Evolutionary conservation across 768 basidiomycete species (phyloP).

Genomic region (Pluteus cervinus): DNA sequence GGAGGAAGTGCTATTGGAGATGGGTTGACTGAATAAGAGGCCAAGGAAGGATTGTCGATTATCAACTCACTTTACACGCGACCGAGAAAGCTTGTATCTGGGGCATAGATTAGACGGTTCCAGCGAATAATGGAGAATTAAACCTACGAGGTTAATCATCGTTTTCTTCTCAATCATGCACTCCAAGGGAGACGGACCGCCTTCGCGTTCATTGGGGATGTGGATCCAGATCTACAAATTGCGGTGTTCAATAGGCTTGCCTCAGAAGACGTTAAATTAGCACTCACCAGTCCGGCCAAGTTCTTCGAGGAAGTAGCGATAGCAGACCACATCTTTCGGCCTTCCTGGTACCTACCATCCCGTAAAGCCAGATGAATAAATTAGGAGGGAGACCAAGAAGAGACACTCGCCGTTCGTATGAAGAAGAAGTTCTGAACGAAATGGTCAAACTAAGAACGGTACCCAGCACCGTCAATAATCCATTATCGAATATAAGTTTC

Average conservation of each 20-base stretch:
- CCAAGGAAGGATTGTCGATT: no score
- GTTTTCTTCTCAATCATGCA: conserved; percentile 67
- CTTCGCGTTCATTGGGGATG: conserved; percentile 30
- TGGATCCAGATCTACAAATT: conserved; percentile 48
- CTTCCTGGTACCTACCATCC: conserved; percentile 51
- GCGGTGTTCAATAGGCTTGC: neutral
- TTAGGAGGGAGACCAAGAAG: no score
- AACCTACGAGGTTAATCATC: conserved; percentile 61
- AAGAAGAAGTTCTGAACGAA: conserved; percentile 67
- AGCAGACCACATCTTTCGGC: conserved; percentile 65
- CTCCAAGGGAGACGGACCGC: conserved; percentile 34
- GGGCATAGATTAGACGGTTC: neutral
- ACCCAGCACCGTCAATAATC: conserved; percentile 65
- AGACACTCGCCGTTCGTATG: conserved; percentile 51
- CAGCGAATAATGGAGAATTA: neutral
- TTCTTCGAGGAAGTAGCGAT: conserved; percentile 53
- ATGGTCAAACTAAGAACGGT: conserved; percentile 68
- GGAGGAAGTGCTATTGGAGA: conserved; percentile 64
- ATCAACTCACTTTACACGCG: conserved; percentile 48
- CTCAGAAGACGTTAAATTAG: conserved; percentile 7
- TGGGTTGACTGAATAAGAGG: no score
- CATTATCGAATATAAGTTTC: conserved; percentile 45
- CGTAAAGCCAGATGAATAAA: no score
- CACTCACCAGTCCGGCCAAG: conserved; percentile 49
- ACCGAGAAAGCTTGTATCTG: conserved; percentile 72